Conservation (phyloP, 164 flowering plant genomes). For the Litsea cubeba region DNA sequence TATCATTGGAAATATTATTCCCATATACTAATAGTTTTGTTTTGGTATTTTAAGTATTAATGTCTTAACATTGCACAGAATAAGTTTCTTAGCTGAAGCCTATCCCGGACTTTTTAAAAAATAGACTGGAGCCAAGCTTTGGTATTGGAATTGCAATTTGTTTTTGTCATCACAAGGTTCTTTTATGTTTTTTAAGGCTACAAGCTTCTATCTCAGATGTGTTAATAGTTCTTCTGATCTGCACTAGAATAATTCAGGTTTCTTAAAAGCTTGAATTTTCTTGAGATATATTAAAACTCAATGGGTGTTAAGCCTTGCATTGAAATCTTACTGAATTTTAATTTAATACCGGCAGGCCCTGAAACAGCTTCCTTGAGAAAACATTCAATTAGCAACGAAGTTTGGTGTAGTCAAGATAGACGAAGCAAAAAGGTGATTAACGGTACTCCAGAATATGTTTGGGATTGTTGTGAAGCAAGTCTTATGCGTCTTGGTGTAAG, state of each 20-base stretch:
- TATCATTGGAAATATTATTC: too few species aligned
- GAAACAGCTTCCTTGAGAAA: conserved; percentile 22
- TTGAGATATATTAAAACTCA: not conserved
- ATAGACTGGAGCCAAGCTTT: too few species aligned
- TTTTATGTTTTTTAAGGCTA: too few species aligned
- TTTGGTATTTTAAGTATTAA: too few species aligned
- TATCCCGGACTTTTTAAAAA: too few species aligned
- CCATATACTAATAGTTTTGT: too few species aligned
- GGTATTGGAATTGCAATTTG: too few species aligned
- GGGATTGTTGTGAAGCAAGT: conserved; percentile 63
- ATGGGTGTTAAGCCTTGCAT: not conserved
- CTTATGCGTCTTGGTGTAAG: conserved; percentile 56
- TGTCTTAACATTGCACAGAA: too few species aligned
- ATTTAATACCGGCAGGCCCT: conserved; percentile 14
- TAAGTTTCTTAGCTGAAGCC: too few species aligned
- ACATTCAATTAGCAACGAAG: conserved; percentile 22
- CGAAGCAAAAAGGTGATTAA: conserved; percentile 10
- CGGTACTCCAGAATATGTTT: conserved; percentile 60
- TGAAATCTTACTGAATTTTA: not conserved
- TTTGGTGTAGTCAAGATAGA: conserved; percentile 9
- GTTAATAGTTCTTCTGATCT: not conserved
- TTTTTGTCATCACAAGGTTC: too few species aligned
- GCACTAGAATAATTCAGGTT: not conserved
- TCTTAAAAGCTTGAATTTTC: not conserved
- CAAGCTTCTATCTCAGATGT: not conserved